Conservation (phyloP, 2,329 filamentous ascomycete species). For the Paecilomyces dactylethromorphus region DNA sequence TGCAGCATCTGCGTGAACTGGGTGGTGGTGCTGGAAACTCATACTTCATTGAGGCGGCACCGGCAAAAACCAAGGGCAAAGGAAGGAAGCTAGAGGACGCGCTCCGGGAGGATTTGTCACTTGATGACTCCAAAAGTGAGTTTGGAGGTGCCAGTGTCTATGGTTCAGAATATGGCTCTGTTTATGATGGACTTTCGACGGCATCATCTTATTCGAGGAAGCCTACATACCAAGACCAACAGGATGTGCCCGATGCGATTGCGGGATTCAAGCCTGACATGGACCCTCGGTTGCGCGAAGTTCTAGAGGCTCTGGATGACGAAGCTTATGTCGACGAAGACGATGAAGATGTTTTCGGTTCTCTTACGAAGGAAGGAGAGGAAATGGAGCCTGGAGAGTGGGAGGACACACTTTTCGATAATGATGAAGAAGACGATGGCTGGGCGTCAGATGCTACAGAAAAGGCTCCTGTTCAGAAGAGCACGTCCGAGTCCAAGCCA, state of each 20-base stretch:
- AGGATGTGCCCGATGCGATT: conserved; percentile 84
- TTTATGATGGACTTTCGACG: conserved; percentile 27
- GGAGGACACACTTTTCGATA: conserved; percentile 53
- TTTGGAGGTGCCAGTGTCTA: conserved; percentile 24
- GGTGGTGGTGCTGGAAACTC: conserved; percentile 62
- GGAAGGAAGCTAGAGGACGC: conserved; percentile 81
- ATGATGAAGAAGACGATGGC: conserved; percentile 62
- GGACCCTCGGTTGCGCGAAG: conserved; percentile 87
- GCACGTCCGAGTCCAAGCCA: conserved; percentile 14
- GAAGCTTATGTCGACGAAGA: conserved; percentile 83
- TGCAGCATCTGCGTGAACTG: conserved; percentile 97
- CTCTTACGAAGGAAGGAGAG: conserved; percentile 57
- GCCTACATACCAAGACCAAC: conserved; percentile 82
- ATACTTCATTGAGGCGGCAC: conserved; percentile 69
- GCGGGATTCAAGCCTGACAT: conserved; percentile 95
- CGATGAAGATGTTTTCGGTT: conserved; percentile 75
- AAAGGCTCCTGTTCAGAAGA: conserved; percentile 53
- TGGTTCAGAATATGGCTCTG: conserved; percentile 35
- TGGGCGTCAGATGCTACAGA: conserved; percentile 95
- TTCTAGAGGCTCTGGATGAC: conserved; percentile 87
- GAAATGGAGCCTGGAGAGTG: conserved; percentile 79
- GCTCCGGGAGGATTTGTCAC: conserved; percentile 52
- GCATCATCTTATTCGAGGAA: conserved; percentile 70
- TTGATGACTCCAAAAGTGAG: conserved; percentile 31
- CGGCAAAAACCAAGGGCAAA: conserved; percentile 57